Conservation (phyloP, 768 basidiomycete genomes). For the Podaxis mareebaensis region DNA sequence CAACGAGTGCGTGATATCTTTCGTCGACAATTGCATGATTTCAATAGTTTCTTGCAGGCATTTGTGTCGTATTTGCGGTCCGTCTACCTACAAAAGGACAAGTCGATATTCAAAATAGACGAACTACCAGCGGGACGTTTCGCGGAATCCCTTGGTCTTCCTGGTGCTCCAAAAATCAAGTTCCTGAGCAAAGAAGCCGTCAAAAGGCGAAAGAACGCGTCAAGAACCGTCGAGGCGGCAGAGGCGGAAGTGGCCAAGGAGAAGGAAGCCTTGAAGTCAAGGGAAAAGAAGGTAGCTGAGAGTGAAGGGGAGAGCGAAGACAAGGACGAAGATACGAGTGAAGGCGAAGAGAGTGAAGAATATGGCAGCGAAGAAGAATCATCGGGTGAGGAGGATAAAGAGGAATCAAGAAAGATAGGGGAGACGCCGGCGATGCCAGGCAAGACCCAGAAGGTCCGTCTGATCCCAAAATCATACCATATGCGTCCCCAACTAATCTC, state of each 20-base stretch:
- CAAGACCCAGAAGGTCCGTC: conserved; percentile 43
- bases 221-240: conserved; percentile 42
- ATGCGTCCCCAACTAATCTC: background rate
- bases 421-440: conserved; percentile 17
- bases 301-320: conserved; percentile 19
- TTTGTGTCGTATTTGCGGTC: conserved; percentile 96
- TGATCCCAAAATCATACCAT: background rate
- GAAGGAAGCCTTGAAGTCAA: conserved; percentile 12
- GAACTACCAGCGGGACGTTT: conserved; percentile 82
- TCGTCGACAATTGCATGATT: background rate
- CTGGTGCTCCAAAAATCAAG: conserved; percentile 95
- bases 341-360: conserved; percentile 30
- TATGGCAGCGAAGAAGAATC: conserved; percentile 16
- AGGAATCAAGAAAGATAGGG: conserved; percentile 25
- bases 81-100: conserved; percentile 91
- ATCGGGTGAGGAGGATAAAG: conserved; percentile 19
- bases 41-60: conserved; percentile 50
- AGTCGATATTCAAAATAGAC: conserved; percentile 84
- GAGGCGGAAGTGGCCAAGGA: conserved; percentile 29
- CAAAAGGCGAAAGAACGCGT: conserved; percentile 77
- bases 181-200: conserved; percentile 69
- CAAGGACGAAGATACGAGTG: conserved; percentile 26
- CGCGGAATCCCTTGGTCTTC: conserved; percentile 88
- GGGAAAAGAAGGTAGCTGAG: conserved; percentile 4
- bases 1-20: conserved; percentile 65